A percentile compares a stretch with the other conserved stretches of the same genome.
Conservation (phyloP, 2,329 filamentous ascomycete genomes). For the Apiospora hydei region DNA sequence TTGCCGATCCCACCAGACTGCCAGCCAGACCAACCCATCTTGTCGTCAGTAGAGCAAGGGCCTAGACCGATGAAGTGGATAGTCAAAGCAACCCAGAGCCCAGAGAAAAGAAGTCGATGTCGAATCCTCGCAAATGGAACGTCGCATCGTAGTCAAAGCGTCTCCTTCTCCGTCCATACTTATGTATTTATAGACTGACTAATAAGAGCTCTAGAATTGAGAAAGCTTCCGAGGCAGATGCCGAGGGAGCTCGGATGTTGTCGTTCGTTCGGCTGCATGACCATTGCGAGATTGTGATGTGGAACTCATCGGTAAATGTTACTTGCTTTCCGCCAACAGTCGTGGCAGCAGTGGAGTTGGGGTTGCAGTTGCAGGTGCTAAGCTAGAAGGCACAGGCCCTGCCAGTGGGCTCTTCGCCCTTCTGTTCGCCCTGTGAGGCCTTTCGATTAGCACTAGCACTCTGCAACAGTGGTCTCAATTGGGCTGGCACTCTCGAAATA, state of each 20-base stretch:
- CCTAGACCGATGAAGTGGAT: no score
- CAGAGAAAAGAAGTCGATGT: no score
- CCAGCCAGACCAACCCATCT: no score
- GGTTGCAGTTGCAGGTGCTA: not conserved
- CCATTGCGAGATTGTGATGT: not conserved
- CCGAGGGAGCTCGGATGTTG: not conserved
- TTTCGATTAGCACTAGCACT: not conserved
- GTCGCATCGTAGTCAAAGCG: not conserved
- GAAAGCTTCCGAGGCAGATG: not conserved
- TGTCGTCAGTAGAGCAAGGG: no score
- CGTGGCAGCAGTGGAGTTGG: not conserved
- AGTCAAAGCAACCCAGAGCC: no score
- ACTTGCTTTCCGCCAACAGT: not conserved
- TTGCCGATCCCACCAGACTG: no score
- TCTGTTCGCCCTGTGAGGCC: no score
- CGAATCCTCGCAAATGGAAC: not conserved
- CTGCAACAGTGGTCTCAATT: not conserved
- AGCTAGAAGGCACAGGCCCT: not conserved
- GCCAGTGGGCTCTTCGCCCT: no score
- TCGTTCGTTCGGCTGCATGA: conserved; percentile 9
- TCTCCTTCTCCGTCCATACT: not conserved
- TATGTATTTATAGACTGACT: not conserved
- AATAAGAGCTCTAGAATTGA: not conserved
- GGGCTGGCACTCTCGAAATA: not conserved
- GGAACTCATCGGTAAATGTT: not conserved